Base-by-base conservation (phyloP, 2,329 filamentous ascomycete species). In the Byssothecium circinans region DNA sequence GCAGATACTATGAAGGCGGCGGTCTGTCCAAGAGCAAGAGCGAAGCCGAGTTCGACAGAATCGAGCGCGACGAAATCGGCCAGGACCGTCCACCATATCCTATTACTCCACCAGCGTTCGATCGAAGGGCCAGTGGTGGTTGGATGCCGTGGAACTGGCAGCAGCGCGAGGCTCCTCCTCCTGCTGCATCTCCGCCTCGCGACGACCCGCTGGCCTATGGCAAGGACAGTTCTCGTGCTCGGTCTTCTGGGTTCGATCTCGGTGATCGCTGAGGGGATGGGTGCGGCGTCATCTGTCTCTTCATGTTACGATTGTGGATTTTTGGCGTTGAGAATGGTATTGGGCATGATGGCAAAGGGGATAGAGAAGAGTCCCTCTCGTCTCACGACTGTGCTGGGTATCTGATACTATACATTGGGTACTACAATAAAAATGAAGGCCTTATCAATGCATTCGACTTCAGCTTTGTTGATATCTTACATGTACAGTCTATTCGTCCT, bases 1-100 rank as follows among this genome's bases (percentile, higher is more conserved):
- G 73, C 47, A 56, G 23, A 68, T 75, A 50, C 76, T 76, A 68
- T 52, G 76, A 78, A n/a, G 56, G 57, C 25, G 62, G 68, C 52
- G 83, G 77, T 2, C 73, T 95, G 61, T 86, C 83, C 60, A 92
- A 92, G 74, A 92, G 88, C 64, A 84, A 85, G 54, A 95, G 89
- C 68, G 91, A 96, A 67, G 83, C 82, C 17, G 92, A 95, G 60
- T 96, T 96, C 64, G 91, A 95, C 64, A 88, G 89, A 68, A 89
- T 95, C 57, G 88, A 94, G 53, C 84, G 65, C 23, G 70, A 85
- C 27, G 87, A 91, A 64, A 80, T 75, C 75, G 20, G 84, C 82
- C 47, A 46, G 18, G 60, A 77, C 75, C 25, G 75, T 60, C 74
- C 66, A 10, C 65, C 66, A 5, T 70, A 69, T 50, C 67, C 67